A percentile compares a stretch with the other conserved stretches of the same genome.
Conservation (phyloP, 345 rosid genomes). For the Bruguiera gymnorhiza region DNA sequence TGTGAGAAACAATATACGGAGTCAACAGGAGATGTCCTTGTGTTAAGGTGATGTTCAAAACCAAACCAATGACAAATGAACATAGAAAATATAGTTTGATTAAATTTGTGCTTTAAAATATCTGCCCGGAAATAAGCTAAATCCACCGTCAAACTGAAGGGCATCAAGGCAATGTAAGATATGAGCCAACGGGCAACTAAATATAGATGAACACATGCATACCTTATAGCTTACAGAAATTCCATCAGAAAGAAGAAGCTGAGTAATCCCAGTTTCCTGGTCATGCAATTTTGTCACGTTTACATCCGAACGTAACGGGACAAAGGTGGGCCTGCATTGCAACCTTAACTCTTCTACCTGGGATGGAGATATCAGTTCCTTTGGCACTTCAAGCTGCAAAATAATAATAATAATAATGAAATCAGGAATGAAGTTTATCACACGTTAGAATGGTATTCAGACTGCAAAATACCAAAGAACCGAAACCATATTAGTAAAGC, state of each 20-base stretch:
- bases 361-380: conserved; percentile 63
- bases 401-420: conserved; percentile 12
- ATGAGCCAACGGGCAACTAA: background rate
- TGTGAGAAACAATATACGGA: too few relatives aligned
- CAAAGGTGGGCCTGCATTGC: conserved; percentile 61
- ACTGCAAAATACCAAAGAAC: background rate
- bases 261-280: conserved; percentile 82
- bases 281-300: conserved; percentile 61
- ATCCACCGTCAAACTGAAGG: background rate
- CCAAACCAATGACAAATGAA: too few relatives aligned
- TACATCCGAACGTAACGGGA: conserved; percentile 47
- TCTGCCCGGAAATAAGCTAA: background rate
- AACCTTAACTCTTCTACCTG: conserved; percentile 65
- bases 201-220: conserved; percentile 12
- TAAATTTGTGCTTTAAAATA: too few relatives aligned
- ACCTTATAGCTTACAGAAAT: conserved; percentile 88
- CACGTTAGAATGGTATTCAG: background rate
- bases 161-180: background rate
- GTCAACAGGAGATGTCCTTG: too few relatives aligned
- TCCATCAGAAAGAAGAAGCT: conserved; percentile 79
- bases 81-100: too few relatives aligned
- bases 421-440: background rate
- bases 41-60: too few relatives aligned
- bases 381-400: conserved; percentile 95
- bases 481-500: background rate